Base-by-base conservation (phyloP, 306 rosid species). In the Datisca glomerata region DNA sequence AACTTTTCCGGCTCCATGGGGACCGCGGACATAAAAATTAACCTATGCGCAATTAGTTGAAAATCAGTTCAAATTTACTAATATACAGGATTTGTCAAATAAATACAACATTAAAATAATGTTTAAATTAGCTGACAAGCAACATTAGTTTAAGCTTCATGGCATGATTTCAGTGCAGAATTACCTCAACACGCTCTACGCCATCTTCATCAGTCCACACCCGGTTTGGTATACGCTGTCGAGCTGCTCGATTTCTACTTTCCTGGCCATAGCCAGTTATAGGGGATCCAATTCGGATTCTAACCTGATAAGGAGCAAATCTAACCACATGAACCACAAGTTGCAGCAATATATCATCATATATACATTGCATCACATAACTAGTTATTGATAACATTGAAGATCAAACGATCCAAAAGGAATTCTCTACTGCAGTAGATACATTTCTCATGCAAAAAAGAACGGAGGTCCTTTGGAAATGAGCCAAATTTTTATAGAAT, bases 231-330 rank as follows among this genome's bases (percentile, higher is more conserved):
- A 91, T 80, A 32, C 99, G 86, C 71, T 91, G 99, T 35, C 96
- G 96, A 71, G 99, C 96, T 56, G 99, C 99, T 27, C 99, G 99
- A 28, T 91, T 91, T 71, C 87, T 84, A 58, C 80, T 78, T 68
- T 91, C 99, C 63, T 84, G 96, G 51, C 99, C 99, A 55, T 91
- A 91, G 32, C 99, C 99, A 45, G 94, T 91, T 40, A 91, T 85
- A 34, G 99, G 99, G 61, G 64, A 74, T 66, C 99, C 99, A 43
- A 91, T 69, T 71, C 96, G 78, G 63, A 80, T 78, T 32, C 92
- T 71, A 21, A 91, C 79, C 99, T 84, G 74, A 56, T 25, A 24
- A 48, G 38, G 49, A 44, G 55, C 6, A 59, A 37, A 45, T 39
- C 39, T 36, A 31, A 20, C 19, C 48, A 25, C 12, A 41, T 40